These are phyloP conservation scores for Gastrodia elata DNA, from an alignment of 106 monocot genomes.

Conservation along the genomic window DNA sequence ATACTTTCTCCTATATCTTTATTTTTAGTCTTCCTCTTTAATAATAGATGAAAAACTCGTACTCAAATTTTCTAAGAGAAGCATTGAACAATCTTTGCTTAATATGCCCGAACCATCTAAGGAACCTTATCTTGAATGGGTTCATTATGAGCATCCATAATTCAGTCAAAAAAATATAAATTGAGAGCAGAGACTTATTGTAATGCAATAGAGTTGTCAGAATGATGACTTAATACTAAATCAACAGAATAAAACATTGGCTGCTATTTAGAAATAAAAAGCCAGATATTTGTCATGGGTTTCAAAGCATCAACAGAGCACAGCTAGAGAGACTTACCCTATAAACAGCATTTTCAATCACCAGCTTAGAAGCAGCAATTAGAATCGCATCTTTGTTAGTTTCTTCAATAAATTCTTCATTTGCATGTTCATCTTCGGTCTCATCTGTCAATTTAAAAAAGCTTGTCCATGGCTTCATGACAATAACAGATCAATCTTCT, in stretches of 20 bases:
- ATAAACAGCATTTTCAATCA: constrained; percentile 42
- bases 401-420: constrained; percentile 97
- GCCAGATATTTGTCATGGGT: no score
- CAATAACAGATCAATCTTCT: not conserved
- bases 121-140: no score
- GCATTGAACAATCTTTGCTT: no score
- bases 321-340: constrained; percentile 37
- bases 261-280: no score
- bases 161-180: no score
- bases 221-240: not conserved
- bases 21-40: no score
- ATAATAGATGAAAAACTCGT: no score
- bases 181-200: no score
- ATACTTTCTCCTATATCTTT: no score
- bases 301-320: not conserved
- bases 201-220: not conserved
- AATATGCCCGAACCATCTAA: no score
- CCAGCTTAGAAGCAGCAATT: constrained; percentile 79
- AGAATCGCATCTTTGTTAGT: constrained; percentile 68
- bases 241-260: not conserved
- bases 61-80: no score
- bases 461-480: not conserved
- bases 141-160: no score
- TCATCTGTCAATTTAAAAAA: constrained; percentile 51
- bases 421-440: constrained; percentile 94